Evolutionary conservation across 2,329 filamentous ascomycete species (phyloP).

Genomic region (Nemania sp.): DNA sequence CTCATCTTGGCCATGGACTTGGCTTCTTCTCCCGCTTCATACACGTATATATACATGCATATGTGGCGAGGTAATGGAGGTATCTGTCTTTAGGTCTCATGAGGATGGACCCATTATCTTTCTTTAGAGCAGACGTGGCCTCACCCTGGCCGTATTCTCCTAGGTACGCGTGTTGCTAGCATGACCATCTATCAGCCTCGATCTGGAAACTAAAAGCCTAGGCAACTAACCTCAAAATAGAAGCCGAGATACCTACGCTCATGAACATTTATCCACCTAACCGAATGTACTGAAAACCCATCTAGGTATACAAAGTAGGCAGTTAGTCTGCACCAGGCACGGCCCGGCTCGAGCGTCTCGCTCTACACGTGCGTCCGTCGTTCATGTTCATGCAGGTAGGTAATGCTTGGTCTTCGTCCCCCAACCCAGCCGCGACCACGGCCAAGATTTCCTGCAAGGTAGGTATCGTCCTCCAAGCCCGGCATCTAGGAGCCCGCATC

Average conservation of each 20-base stretch:
- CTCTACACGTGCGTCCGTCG: slow-evolving; percentile 33
- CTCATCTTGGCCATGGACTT: background rate
- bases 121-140: background rate
- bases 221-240: slow-evolving; percentile 14
- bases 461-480: background rate
- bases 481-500: no score
- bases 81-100: background rate
- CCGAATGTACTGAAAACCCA: background rate
- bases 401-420: slow-evolving; percentile 19
- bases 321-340: slow-evolving; percentile 19
- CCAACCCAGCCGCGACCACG: slow-evolving; percentile 32
- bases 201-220: background rate
- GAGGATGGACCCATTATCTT: background rate
- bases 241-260: background rate
- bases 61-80: no score
- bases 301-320: background rate
- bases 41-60: no score
- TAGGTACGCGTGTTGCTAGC: background rate
- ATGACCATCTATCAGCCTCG: background rate
- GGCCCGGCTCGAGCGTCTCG: slow-evolving; percentile 31
- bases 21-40: slow-evolving; percentile 1
- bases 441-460: slow-evolving; percentile 21
- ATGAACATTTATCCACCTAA: slow-evolving; percentile 1
- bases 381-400: slow-evolving; percentile 35
- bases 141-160: background rate